A percentile compares a stretch with the other conserved stretches of the same genome.
These are phyloP conservation scores for Albifimbria verrucaria DNA, from an alignment of 2,329 filamentous ascomycete species.

Conservation along the genomic window DNA sequence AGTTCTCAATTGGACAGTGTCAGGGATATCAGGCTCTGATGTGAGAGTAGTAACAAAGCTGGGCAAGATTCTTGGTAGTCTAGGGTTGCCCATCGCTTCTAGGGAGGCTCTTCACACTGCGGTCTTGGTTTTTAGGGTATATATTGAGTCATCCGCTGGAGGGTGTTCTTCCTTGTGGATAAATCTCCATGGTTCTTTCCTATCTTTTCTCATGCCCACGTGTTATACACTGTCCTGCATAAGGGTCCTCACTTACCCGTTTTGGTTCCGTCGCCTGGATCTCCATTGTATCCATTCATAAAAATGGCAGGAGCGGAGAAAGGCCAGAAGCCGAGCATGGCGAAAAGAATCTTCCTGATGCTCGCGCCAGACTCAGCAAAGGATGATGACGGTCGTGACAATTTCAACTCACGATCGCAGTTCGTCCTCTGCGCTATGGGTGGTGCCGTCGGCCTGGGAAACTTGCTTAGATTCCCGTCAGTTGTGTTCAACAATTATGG, in stretches of 20 bases:
- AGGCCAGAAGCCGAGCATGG: slow-evolving; percentile 13
- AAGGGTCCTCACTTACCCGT: not conserved
- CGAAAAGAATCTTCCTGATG: slow-evolving; percentile 13
- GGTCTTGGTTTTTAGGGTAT: slow-evolving; percentile 3
- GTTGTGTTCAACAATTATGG: slow-evolving; percentile 55
- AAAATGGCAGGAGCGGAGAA: slow-evolving; percentile 14
- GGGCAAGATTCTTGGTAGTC: slow-evolving; percentile 1
- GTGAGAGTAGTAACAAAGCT: not conserved
- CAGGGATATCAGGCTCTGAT: not conserved
- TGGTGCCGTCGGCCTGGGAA: slow-evolving; percentile 51
- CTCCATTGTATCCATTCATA: not conserved
- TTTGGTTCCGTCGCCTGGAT: not conserved
- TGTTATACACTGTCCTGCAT: not conserved
- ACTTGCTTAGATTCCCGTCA: slow-evolving; percentile 52
- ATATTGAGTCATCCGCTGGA: slow-evolving; percentile 7
- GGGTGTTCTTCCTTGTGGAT: slow-evolving; percentile 1
- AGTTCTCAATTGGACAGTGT: not conserved
- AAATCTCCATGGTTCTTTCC: slow-evolving; percentile 1
- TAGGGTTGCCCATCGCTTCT: slow-evolving; percentile 1
- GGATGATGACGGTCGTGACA: slow-evolving; percentile 21
- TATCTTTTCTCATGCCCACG: not conserved
- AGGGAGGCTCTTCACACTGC: not conserved
- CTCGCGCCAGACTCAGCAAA: slow-evolving; percentile 19
- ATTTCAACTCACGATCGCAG: slow-evolving; percentile 19
- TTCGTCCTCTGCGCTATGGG: slow-evolving; percentile 34